A percentile compares a stretch with the other conserved stretches of the same genome.
phyloP scores from a whole-genome alignment of 192 early-diverging fungal species.

The Podila epicladia region DNA sequence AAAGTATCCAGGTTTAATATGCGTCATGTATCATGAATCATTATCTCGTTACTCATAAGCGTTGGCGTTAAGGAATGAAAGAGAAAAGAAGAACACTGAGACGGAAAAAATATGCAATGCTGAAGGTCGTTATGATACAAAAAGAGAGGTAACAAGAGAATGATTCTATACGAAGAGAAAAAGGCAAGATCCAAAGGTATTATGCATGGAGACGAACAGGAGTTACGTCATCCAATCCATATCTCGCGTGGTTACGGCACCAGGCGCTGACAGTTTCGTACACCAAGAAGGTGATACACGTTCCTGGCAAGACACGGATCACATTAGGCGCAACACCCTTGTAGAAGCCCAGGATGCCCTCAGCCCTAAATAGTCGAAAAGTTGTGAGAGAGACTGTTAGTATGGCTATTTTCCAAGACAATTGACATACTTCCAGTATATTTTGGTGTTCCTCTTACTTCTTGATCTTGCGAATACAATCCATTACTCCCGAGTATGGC shows the following conservation, averaged over 20 bases:
- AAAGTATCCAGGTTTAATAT: too few relatives aligned
- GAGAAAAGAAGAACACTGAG: neutral
- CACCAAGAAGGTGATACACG: constrained; percentile 95
- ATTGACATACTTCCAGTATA: neutral
- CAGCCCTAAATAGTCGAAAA: constrained; percentile 55
- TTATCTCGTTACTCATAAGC: neutral
- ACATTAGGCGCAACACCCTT: constrained; percentile 92
- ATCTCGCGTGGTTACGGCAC: constrained; percentile 65
- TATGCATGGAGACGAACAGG: neutral
- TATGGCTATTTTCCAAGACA: neutral
- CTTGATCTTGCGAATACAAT: constrained; percentile 75
- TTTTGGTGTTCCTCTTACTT: constrained; percentile 24
- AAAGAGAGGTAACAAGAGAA: neutral
- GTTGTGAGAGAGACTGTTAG: neutral
- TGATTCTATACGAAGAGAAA: neutral
- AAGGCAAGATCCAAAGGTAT: too few relatives aligned
- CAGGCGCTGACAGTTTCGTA: constrained; percentile 82
- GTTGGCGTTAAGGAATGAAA: neutral
- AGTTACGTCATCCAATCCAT: constrained; percentile 27
- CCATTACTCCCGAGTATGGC: constrained; percentile 77
- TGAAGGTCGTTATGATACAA: too few relatives aligned
- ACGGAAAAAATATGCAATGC: neutral
- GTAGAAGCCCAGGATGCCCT: constrained; percentile 88
- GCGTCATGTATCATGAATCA: neutral
- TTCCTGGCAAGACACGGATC: constrained; percentile 91